These are phyloP conservation scores for Calvatia gigantea DNA, from an alignment of 768 basidiomycete species.

Conservation along the genomic window DNA sequence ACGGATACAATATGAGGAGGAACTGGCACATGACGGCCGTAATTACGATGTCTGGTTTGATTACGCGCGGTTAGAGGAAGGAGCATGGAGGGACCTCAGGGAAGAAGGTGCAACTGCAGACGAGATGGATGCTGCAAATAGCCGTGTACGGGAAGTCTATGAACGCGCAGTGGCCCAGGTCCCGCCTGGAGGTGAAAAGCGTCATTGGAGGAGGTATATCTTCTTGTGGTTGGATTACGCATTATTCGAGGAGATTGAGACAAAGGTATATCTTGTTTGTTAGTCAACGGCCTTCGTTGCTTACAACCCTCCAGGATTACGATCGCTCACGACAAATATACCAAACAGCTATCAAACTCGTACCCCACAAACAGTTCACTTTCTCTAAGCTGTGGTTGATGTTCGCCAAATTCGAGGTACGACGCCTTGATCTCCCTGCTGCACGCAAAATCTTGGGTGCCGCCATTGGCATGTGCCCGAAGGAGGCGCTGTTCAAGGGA, in stretches of 20 bases:
- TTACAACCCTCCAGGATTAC: constrained; percentile 56
- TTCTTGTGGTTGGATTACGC: constrained; percentile 96
- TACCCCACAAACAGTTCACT: constrained; percentile 96
- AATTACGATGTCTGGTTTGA: constrained; percentile 99
- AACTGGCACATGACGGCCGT: constrained; percentile 82
- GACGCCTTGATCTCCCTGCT: constrained; percentile 74
- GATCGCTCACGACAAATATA: constrained; percentile 87
- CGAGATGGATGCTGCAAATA: constrained; percentile 58
- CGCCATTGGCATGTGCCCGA: constrained; percentile 94
- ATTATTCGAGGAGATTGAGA: constrained; percentile 94
- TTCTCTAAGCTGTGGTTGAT: constrained; percentile 96
- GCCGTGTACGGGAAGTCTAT: constrained; percentile 87
- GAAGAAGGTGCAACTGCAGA: constrained; percentile 73
- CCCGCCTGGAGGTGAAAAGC: constrained; percentile 90
- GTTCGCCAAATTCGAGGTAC: constrained; percentile 90
- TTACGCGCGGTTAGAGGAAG: constrained; percentile 90
- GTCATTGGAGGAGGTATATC: constrained; percentile 87
- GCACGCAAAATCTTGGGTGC: constrained; percentile 89
- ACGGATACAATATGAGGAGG: constrained; percentile 98
- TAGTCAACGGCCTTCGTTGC: neutral
- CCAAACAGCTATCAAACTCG: constrained; percentile 81
- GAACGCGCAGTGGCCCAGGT: constrained; percentile 95
- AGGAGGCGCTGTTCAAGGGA: constrained; percentile 91
- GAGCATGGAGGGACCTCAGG: constrained; percentile 69
- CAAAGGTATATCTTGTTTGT: constrained; percentile 54